These are phyloP conservation scores for Cyclanthera cordifolia DNA, from an alignment of 306 rosid species.

Conservation along the genomic window DNA sequence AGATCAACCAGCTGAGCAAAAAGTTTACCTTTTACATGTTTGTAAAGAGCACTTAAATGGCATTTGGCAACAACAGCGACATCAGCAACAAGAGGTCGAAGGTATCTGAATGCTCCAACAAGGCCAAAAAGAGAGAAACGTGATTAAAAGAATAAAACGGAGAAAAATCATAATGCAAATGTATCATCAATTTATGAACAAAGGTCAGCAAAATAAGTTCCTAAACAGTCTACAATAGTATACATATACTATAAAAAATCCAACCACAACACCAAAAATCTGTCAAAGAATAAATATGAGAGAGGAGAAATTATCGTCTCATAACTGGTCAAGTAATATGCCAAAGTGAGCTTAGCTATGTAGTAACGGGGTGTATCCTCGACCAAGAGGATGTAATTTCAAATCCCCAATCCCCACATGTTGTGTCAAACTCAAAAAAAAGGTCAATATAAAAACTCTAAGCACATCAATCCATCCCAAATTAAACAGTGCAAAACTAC, in stretches of 20 bases:
- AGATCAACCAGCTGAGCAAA: conserved; percentile 92
- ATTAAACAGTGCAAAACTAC: background rate
- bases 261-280: conserved; percentile 1
- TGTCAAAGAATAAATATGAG: background rate
- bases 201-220: background rate
- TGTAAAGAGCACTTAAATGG: conserved; percentile 86
- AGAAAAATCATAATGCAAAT: background rate
- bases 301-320: background rate
- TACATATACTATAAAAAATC: background rate
- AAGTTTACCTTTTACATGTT: conserved; percentile 84
- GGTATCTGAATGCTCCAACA: conserved; percentile 40
- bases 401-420: too few species aligned
- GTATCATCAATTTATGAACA: background rate
- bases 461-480: background rate
- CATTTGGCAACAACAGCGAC: conserved; percentile 96
- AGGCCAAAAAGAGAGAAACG: background rate
- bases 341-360: too few species aligned
- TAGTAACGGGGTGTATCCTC: too few species aligned
- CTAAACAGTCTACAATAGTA: background rate
- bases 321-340: background rate
- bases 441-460: too few species aligned
- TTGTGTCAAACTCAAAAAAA: too few species aligned
- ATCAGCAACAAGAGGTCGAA: conserved; percentile 94
- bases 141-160: background rate
- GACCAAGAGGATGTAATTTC: too few species aligned